Percentiles rank a stretch among this genome's conserved stretches.
Evolutionary conservation across 148 eudicot genomes (phyloP).

Genomic region (Fagopyrum homotropicum): DNA sequence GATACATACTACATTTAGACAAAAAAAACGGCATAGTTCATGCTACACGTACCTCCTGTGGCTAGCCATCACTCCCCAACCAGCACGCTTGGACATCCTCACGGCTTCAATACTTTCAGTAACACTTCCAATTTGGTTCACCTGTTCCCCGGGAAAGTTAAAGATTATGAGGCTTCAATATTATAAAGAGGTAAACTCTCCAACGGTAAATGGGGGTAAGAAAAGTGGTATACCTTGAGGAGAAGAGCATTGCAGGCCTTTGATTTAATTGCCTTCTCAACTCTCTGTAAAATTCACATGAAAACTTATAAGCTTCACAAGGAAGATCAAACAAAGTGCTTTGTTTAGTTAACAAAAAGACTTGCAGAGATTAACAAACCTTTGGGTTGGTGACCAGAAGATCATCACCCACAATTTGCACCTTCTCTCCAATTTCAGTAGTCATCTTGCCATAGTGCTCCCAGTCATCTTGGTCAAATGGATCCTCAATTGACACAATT

Average conservation of each 20-base stretch:
- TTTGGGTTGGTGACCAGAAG: constrained; percentile 96
- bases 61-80: constrained; percentile 99
- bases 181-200: not conserved
- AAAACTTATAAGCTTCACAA: not conserved
- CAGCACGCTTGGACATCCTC: constrained; percentile 87
- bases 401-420: constrained; percentile 97
- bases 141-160: constrained; percentile 32
- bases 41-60: constrained; percentile 61
- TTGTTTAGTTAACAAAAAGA: not conserved
- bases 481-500: constrained; percentile 93
- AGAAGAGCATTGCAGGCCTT: constrained; percentile 97
- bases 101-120: constrained; percentile 98
- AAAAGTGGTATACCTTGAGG: constrained; percentile 51
- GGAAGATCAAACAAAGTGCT: not conserved
- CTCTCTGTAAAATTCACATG: constrained; percentile 52
- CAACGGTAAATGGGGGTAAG: not conserved
- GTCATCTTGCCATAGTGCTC: constrained; percentile 79
- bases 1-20: not conserved
- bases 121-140: constrained; percentile 95
- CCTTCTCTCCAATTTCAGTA: constrained; percentile 59
- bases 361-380: constrained; percentile 29
- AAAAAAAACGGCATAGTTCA: not conserved
- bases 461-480: constrained; percentile 99
- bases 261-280: constrained; percentile 73
- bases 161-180: not conserved